A percentile compares a stretch with the other conserved stretches of the same genome.
Evolutionary conservation across 2,329 filamentous ascomycete genomes (phyloP).

Genomic region (Paraphoma chrysanthemicola): DNA sequence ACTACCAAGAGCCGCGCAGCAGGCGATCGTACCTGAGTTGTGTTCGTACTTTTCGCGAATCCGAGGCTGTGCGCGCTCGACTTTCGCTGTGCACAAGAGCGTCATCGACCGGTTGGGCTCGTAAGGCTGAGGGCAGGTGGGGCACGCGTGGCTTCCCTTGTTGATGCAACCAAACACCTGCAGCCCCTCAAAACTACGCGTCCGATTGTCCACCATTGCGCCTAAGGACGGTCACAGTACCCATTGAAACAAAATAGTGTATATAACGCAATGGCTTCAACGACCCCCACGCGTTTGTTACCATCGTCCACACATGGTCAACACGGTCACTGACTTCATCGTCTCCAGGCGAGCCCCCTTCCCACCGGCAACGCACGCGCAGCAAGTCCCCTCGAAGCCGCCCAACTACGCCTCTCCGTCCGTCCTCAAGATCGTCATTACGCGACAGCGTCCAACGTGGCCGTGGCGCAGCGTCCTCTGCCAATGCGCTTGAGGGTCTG

Average conservation of each 20-base stretch:
- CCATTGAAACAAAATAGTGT: neutral
- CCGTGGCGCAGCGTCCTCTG: constrained; percentile 56
- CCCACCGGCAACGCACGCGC: constrained; percentile 56
- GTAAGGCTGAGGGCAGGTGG: neutral
- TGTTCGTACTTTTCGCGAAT: neutral
- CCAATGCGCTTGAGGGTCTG: constrained; percentile 78
- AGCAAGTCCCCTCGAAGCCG: constrained; percentile 69
- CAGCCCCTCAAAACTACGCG: neutral
- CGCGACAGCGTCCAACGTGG: constrained; percentile 59
- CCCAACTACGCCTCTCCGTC: constrained; percentile 89
- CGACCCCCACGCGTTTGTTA: constrained; percentile 26
- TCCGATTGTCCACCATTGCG: neutral
- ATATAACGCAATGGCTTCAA: constrained; percentile 23
- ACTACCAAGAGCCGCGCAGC: neutral
- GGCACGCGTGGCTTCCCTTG: neutral
- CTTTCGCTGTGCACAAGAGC: neutral
- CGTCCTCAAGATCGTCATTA: constrained; percentile 87
- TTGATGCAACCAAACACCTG: neutral
- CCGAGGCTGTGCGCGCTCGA: neutral
- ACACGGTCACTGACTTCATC: constrained; percentile 3
- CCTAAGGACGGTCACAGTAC: neutral
- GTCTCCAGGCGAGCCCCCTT: constrained; percentile 23
- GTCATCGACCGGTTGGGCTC: neutral
- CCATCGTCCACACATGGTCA: constrained; percentile 29
- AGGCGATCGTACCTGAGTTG: neutral